These are phyloP conservation scores for Cladosporium sp. DNA, from an alignment of 2,329 filamentous ascomycete species.

Conservation along the genomic window DNA sequence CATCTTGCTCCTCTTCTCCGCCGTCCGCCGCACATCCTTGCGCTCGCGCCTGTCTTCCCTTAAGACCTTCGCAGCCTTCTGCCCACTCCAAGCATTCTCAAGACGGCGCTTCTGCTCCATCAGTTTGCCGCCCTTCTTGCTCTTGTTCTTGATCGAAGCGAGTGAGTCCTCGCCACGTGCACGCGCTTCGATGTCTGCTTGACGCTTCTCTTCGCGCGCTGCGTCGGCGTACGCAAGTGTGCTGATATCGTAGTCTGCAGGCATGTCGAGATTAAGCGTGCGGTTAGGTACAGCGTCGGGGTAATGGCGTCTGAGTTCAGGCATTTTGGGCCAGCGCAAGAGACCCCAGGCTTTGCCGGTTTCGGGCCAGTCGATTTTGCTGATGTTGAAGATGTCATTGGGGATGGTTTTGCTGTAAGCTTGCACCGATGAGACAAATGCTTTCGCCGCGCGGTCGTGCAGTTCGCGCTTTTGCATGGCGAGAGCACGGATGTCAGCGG, in stretches of 20 bases:
- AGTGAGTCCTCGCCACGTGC: conserved; percentile 28
- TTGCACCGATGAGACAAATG: conserved; percentile 90
- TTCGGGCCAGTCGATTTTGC: conserved; percentile 81
- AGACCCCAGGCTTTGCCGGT: conserved; percentile 83
- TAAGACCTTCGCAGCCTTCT: conserved; percentile 22
- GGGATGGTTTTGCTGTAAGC: conserved; percentile 91
- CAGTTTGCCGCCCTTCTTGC: conserved; percentile 33
- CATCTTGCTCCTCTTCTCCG: conserved; percentile 22
- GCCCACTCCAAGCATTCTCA: conserved; percentile 38
- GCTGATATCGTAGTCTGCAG: conserved; percentile 38
- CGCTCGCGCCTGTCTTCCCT: conserved; percentile 19
- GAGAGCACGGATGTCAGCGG: conserved; percentile 61
- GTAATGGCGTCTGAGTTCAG: conserved; percentile 62
- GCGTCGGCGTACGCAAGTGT: conserved; percentile 48
- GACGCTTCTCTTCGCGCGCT: conserved; percentile 43
- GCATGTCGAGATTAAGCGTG: conserved; percentile 40
- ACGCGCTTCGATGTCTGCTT: conserved; percentile 36
- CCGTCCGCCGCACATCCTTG: conserved; percentile 19
- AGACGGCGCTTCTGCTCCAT: conserved; percentile 33
- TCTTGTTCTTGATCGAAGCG: conserved; percentile 12
- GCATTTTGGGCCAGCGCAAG: conserved; percentile 87
- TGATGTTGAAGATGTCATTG: conserved; percentile 81
- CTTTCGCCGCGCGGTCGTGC: conserved; percentile 85
- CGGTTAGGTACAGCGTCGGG: conserved; percentile 41
- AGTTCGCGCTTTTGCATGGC: conserved; percentile 64